phyloP scores from a whole-genome alignment of 1,139 yeast genomes.

The Yamadazyma mexicana region DNA sequence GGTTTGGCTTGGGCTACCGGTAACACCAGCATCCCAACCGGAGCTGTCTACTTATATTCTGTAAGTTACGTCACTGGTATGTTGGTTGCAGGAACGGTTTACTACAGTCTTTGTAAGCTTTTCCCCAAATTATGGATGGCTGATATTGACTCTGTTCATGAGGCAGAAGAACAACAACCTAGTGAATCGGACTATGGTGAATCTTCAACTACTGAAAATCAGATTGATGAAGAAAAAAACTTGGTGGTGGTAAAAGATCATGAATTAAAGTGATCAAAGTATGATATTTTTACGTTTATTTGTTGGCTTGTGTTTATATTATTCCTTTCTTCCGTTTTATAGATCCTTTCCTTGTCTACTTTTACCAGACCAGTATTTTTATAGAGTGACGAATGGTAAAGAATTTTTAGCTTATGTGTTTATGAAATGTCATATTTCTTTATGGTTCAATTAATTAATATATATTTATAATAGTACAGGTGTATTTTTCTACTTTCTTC shows the following conservation, averaged over 20 bases:
- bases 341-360: background rate
- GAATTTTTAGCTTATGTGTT: background rate
- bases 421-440: too few species aligned
- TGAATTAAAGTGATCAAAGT: background rate
- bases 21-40: conserved; percentile 9
- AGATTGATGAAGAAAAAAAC: background rate
- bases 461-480: too few species aligned
- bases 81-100: conserved; percentile 9
- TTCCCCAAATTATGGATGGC: conserved; percentile 15
- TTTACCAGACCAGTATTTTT: background rate
- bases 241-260: background rate
- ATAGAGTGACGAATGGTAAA: background rate
- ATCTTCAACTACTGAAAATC: background rate
- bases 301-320: background rate
- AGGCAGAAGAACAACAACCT: conserved; percentile 5
- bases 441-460: too few species aligned
- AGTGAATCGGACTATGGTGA: background rate
- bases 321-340: background rate
- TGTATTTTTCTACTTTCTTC: conserved; percentile 3
- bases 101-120: conserved; percentile 10
- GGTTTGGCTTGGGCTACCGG: conserved; percentile 16
- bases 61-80: conserved; percentile 11
- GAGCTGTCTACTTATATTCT: conserved; percentile 13
- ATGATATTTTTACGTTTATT: too few species aligned
- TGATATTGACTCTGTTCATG: conserved; percentile 9